A percentile compares a stretch with the other conserved stretches of the same genome.
phyloP scores from a whole-genome alignment of 306 rosid genomes.

The Luffa aegyptiaca region DNA sequence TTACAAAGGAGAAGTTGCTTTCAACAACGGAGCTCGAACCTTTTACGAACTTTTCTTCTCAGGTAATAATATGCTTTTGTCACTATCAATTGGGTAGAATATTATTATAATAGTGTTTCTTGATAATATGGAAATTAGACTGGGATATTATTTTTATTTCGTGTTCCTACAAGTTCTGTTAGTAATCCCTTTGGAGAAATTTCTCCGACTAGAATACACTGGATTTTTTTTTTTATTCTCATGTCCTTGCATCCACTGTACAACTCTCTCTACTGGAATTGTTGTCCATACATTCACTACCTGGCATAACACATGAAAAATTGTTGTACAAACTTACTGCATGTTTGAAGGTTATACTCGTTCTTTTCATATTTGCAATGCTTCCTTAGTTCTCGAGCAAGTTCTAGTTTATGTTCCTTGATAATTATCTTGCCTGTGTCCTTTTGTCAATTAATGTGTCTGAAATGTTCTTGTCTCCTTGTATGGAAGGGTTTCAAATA shows the following conservation, averaged over 20 bases:
- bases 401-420: neutral
- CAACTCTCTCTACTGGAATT: neutral
- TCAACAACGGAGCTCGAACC: constrained; percentile 63
- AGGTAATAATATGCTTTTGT: constrained; percentile 39
- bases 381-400: neutral
- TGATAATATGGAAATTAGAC: neutral
- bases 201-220: neutral
- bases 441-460: neutral
- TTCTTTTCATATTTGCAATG: neutral
- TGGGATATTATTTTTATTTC: neutral
- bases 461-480: neutral
- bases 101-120: neutral
- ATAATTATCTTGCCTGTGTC: neutral
- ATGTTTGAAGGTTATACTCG: neutral
- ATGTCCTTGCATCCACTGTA: neutral
- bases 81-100: neutral
- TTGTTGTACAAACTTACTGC: neutral
- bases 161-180: neutral
- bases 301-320: neutral
- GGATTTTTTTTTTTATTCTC: no score
- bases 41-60: constrained; percentile 76
- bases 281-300: neutral
- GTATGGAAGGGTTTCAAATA: neutral
- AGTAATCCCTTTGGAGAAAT: neutral
- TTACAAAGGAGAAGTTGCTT: constrained; percentile 88